Percentiles rank a stretch among this genome's conserved stretches.
Evolutionary conservation across 2,329 filamentous ascomycete species (phyloP).

Genomic region (Furcasterigmium sp.): DNA sequence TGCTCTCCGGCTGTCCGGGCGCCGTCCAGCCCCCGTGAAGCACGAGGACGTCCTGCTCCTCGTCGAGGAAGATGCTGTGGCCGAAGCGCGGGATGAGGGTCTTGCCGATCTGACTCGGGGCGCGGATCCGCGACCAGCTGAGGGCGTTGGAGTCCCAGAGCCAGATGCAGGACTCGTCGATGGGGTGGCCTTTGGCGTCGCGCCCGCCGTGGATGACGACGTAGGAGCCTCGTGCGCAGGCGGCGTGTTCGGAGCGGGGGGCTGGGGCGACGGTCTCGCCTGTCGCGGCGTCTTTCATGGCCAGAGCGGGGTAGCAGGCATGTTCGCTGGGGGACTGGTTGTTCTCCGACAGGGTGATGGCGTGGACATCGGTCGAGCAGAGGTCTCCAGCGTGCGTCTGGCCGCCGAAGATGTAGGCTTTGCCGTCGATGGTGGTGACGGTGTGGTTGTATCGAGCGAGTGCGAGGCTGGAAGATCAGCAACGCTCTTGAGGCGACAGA

Average conservation of each 20-base stretch:
- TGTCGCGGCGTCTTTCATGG: constrained; percentile 17
- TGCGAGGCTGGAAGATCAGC: constrained; percentile 16
- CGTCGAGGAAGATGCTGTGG: constrained; percentile 29
- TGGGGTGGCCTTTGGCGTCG: constrained; percentile 18
- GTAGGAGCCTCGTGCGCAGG: constrained; percentile 24
- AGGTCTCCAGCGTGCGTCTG: constrained; percentile 29
- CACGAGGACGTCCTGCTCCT: constrained; percentile 42
- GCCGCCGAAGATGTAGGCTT: constrained; percentile 53
- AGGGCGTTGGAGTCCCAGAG: constrained; percentile 28
- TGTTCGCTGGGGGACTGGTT: constrained; percentile 32
- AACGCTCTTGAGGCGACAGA: background rate
- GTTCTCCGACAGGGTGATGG: constrained; percentile 39
- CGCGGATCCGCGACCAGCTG: constrained; percentile 25
- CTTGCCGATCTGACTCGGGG: constrained; percentile 23
- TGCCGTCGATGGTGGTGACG: constrained; percentile 44
- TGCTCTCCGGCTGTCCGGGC: constrained; percentile 28
- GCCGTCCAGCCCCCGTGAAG: constrained; percentile 39
- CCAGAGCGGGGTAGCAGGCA: constrained; percentile 24
- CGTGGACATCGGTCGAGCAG: constrained; percentile 45
- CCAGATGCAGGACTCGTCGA: constrained; percentile 29
- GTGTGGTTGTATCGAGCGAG: constrained; percentile 46
- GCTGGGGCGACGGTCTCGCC: constrained; percentile 22
- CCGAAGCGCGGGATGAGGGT: constrained; percentile 22
- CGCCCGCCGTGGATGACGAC: constrained; percentile 30
- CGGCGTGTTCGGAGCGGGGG: constrained; percentile 27